Conservation (phyloP, 2,329 filamentous ascomycete species). For the Diplodia corticola region DNA sequence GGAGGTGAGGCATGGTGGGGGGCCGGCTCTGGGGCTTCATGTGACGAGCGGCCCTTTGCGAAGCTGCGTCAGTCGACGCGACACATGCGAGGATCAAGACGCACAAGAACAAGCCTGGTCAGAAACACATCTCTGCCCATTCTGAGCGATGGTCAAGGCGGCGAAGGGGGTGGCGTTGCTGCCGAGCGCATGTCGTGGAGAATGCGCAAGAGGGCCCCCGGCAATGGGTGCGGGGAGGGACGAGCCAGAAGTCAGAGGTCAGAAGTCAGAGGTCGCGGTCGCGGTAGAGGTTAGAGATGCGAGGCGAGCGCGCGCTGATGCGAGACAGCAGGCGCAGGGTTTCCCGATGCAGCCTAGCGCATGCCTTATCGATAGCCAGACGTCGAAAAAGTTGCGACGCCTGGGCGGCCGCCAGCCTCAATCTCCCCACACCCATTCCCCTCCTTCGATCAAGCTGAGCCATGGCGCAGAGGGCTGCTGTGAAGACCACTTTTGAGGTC, state of each 20-base stretch:
- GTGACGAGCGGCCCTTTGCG: conserved; percentile 43
- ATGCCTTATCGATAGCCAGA: neutral
- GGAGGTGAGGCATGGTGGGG: conserved; percentile 20
- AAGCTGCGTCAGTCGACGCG: neutral
- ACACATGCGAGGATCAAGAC: neutral
- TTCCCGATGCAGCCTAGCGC: neutral
- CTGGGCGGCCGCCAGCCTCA: neutral
- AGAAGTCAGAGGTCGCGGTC: neutral
- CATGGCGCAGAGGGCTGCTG: conserved; percentile 57
- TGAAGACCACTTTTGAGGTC: conserved; percentile 88
- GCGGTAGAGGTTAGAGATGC: too few relatives aligned
- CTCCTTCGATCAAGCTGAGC: neutral
- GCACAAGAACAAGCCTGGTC: conserved; percentile 23
- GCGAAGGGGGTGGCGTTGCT: neutral
- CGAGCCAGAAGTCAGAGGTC: neutral
- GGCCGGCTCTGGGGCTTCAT: conserved; percentile 35
- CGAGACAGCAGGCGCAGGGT: neutral
- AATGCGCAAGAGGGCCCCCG: too few relatives aligned
- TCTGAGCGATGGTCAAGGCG: neutral
- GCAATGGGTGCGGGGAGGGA: neutral
- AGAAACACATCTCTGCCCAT: conserved; percentile 24
- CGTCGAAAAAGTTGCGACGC: conserved; percentile 21
- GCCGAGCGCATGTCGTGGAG: neutral
- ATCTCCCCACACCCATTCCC: neutral
- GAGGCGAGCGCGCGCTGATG: neutral